Base-by-base conservation (phyloP, 164 flowering plant species). In the Magnolia sinica region DNA sequence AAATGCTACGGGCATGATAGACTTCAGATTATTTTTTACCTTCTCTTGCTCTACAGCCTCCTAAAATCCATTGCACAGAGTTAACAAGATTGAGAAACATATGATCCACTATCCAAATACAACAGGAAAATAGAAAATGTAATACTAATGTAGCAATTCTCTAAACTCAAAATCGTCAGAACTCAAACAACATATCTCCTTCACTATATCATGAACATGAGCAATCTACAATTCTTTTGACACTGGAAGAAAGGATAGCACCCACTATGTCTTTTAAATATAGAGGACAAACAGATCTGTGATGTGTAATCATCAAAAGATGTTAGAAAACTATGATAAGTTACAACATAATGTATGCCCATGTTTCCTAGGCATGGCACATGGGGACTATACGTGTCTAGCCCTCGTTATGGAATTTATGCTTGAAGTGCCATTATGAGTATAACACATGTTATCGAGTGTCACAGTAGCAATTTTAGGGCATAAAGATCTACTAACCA, bases 1-100 rank as follows among this genome's bases (percentile, higher is more conserved):
- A 88, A 95, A 95, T 73, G 97, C 90, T n/a, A 89, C 94, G 19
- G 97, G 96, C 88, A 95, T 88, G 66, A 91, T 81, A 16, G 79
- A 84, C 70, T 93, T 93, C 1, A 88, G 82, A 70, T 82, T 80
- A 64, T 59, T 87, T 76, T 59, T 78, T 66, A 88, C 79, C 74
- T 59, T 86, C 20, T 88, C 84, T 73, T 87, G 81, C 81, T 91
- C 98, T 45, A 18, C 72, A 19, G 79, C 80, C 68, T 88, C 88
- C 98, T 94, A 86, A 73, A 68, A 19, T 8, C 16, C 16, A 22
- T 65, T 65, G 20, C 27, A 23, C 68, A 2, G 31, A 65, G 20
- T 22, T 8, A 65, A 29, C 9, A 14, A 9, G 31, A 37, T 27
- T 37, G 22, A 27, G 16, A 68, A 68, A 68, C 20, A 68, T 68